Evolutionary conservation across 225 moss, liverwort and hornwort species (phyloP), one percentile per base, ranked within the genome.

Genomic region (Asterella californica): DNA sequence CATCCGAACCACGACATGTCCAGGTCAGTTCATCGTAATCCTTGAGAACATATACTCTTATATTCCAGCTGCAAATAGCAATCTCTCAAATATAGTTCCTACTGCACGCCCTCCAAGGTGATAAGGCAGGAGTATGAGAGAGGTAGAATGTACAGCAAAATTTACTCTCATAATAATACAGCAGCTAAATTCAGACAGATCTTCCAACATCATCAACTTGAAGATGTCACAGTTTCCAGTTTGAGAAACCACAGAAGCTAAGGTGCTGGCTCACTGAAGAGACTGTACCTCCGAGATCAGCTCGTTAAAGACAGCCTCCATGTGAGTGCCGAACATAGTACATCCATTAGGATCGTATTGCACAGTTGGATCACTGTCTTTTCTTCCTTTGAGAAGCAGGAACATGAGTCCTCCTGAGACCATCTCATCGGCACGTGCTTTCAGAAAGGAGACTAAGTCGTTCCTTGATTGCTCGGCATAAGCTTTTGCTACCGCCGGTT

Each of bases 301-400:
- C 49, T 94, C 90, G 18, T 90, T 81, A 77, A 90, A 92, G 21
- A 91, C 82, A 50, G 81, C 66, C 80, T 94, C 92, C 74, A 91
- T 90, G 62, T 91, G 89, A 2, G 75, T 73, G 36, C 94, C 92
- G 53, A 91, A 92, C 83, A 92, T 88, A 61, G 87, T 85, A 5
- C 84, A 86, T 2, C 85, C 88, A 42, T 86, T 80, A 2, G 86
- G 86, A 30, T 89, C 90, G 59, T 91, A 91, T 63, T 92, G 94
- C 37, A 80, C 82, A 5, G 92, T 89, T 37, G 91, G 91, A 72
- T 90, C 74, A 1, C 52, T 68, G 80, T 90, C 83, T 33, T 84
- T 75, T 10, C 90, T 79, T 3, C 94, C 91, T 10, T 88, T 85
- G 25, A 90, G 55, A 29, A 85, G 86, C 36, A 89, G 78, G 19